A percentile compares a stretch with the other conserved stretches of the same genome.
These are phyloP conservation scores for Aspergillus sp. DNA, from an alignment of 2,329 filamentous ascomycete species.

Conservation along the genomic window DNA sequence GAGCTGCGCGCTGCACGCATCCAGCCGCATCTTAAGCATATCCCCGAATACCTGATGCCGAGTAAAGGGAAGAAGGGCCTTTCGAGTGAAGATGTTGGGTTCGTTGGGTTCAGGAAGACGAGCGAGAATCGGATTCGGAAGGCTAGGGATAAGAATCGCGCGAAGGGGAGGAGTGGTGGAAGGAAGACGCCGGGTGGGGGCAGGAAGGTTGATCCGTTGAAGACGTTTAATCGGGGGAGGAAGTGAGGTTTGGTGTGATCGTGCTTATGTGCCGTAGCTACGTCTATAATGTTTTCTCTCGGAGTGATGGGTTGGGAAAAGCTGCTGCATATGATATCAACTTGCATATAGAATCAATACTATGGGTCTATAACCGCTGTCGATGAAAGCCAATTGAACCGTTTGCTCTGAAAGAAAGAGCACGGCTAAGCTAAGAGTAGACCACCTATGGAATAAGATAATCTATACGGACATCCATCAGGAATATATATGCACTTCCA, in stretches of 20 bases:
- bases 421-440: not conserved
- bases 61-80: constrained; percentile 72
- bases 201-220: constrained; percentile 77
- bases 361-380: not conserved
- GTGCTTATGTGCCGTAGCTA: not conserved
- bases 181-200: constrained; percentile 54
- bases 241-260: constrained; percentile 27
- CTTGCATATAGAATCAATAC: not conserved
- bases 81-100: constrained; percentile 70
- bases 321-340: not conserved
- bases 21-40: constrained; percentile 88
- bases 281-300: not conserved
- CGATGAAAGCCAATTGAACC: not conserved
- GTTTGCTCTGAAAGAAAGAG: not conserved
- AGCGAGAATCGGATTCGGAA: constrained; percentile 58
- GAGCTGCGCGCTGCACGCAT: constrained; percentile 82
- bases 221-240: constrained; percentile 74
- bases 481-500: too few species aligned
- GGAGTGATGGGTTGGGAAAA: not conserved
- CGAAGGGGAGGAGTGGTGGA: constrained; percentile 43
- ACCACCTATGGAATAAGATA: too few species aligned
- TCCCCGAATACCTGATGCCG: constrained; percentile 92
- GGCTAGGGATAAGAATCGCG: constrained; percentile 49
- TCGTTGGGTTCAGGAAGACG: constrained; percentile 67
- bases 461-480: too few species aligned